Conservation (phyloP, 768 basidiomycete species). For the Boletales sp. region DNA sequence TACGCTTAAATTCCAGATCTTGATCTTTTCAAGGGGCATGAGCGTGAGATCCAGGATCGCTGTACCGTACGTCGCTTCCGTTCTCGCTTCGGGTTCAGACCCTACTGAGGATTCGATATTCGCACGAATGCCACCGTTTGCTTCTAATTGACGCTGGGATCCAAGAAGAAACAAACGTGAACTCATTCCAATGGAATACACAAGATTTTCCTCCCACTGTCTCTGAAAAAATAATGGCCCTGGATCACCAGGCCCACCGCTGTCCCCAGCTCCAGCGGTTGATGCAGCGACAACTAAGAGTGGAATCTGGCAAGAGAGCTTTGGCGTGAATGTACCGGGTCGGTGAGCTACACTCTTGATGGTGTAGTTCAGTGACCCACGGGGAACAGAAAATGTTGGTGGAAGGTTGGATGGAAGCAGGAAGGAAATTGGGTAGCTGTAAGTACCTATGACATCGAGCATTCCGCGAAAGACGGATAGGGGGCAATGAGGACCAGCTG, state of each 20-base stretch:
- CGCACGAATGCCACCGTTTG: not conserved
- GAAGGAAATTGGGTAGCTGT: constrained; percentile 95
- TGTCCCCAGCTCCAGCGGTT: constrained; percentile 76
- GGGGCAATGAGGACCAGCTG: not conserved
- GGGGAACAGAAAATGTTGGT: constrained; percentile 71
- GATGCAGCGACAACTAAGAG: constrained; percentile 77
- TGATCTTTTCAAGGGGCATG: constrained; percentile 84
- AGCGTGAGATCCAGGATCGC: constrained; percentile 78
- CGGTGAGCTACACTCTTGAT: constrained; percentile 83
- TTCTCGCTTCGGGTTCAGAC: constrained; percentile 3
- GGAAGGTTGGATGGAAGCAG: constrained; percentile 77
- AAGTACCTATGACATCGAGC: constrained; percentile 58
- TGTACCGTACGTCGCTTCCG: constrained; percentile 39
- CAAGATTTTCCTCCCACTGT: constrained; percentile 87
- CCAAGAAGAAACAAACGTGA: constrained; percentile 88
- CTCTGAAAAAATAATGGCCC: constrained; percentile 82
- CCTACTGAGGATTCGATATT: not conserved
- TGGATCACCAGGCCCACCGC: constrained; percentile 40
- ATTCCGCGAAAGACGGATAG: not conserved
- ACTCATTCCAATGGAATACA: constrained; percentile 75
- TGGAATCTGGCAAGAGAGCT: constrained; percentile 66
- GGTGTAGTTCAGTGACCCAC: constrained; percentile 73
- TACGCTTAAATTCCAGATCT: constrained; percentile 70
- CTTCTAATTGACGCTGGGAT: constrained; percentile 9
- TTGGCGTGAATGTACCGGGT: constrained; percentile 80